Conservation (phyloP, 2,329 filamentous ascomycete species). For the Harringtonia aguacate region DNA sequence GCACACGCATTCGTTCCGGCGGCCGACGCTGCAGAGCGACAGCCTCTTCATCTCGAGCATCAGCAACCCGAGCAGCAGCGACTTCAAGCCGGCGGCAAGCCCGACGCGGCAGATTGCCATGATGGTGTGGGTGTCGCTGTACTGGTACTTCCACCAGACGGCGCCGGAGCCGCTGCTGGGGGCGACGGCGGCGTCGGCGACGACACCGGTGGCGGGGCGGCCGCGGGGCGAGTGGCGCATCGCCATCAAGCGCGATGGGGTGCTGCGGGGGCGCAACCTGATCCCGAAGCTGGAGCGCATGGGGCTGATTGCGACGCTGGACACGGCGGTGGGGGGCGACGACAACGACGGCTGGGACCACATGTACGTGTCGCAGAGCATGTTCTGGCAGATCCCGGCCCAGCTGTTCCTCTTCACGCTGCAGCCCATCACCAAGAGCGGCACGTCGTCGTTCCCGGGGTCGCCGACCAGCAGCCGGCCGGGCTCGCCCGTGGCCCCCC, state of each 20-base stretch:
- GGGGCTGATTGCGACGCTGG: constrained; percentile 69
- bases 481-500: constrained; percentile 38
- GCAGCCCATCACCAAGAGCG: constrained; percentile 38
- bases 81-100: constrained; percentile 70
- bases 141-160: constrained; percentile 94
- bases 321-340: constrained; percentile 52
- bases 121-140: constrained; percentile 91
- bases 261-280: constrained; percentile 72
- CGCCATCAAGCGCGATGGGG: constrained; percentile 75
- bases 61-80: constrained; percentile 67
- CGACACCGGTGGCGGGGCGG: constrained; percentile 57
- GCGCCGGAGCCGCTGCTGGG: constrained; percentile 55
- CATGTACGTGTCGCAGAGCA: constrained; percentile 71
- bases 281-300: constrained; percentile 89
- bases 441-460: constrained; percentile 27
- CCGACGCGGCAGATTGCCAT: constrained; percentile 85
- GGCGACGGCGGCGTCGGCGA: constrained; percentile 45
- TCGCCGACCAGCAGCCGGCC: constrained; percentile 45
- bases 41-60: constrained; percentile 87
- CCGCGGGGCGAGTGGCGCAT: constrained; percentile 83
- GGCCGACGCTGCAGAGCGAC: constrained; percentile 68
- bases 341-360: constrained; percentile 57
- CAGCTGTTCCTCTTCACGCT: constrained; percentile 82
- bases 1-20: constrained; percentile 54
- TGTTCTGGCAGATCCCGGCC: constrained; percentile 89